Base-by-base conservation (phyloP, 2,329 filamentous ascomycete species). In the Phialocephala sp. region DNA sequence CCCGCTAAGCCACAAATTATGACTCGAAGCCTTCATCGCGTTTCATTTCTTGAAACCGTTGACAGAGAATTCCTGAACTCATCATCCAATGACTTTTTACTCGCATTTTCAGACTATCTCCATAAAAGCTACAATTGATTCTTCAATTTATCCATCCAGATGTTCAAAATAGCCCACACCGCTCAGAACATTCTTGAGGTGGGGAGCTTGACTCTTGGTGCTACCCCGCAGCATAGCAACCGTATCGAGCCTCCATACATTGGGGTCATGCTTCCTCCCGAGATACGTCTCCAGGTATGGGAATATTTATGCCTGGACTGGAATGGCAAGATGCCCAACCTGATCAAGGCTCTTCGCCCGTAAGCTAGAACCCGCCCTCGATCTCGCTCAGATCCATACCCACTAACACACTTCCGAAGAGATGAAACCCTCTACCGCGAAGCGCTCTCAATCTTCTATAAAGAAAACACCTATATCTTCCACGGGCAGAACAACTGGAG, bases 301-400 rank as follows among this genome's bases (percentile, higher is more conserved):
- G 18, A 18, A 12, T 54, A 32, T 11, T 27, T 54, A 18, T 54
- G 50, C n/a, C 11, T 35, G 15, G 24, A 54, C 15, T 54, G 50
- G 50, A 12, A 54, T 35, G 24, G 50, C 24, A 54, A 54, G 18
- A 35, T 54, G 12, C 50, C 50, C 27, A 54, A 54, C 14, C 24
- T 54, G 50, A 54, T 54, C 50, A 54, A 54, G 50, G 50, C 50
- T 54, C 50, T 54, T 32, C 50, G 50, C 15, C 24, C 50, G 50
- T 54, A 18, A 54, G 27, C 6, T 1, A 27, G n/a, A n/a, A n/a
- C n/a, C n/a, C 24, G 14, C 47, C 22, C 1, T n/a, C 50, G 27
- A 2, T 22, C 1, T 32, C 11, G 2, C 14, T 54, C 50, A 27
- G 12, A 20, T 27, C 8, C 12, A 54, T 35, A 20, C 22, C 22